Evolutionary conservation across 495 filamentous ascomycete species (phyloP), one percentile per base, ranked within the genome.

Genomic region (Cenococcum geophilum): DNA sequence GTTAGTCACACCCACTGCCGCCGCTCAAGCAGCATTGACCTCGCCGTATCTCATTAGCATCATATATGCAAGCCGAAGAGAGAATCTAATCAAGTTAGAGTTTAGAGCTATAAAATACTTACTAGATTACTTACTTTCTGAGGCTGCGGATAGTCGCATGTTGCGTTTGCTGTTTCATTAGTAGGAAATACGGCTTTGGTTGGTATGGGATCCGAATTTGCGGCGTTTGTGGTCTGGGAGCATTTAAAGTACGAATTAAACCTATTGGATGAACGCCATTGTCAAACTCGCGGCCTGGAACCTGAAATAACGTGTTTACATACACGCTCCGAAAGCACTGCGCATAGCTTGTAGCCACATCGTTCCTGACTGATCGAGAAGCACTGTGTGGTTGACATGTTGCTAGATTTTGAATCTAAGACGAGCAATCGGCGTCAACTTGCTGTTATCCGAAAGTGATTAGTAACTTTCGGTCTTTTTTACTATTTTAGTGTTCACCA

Each of bases 231-330:
- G 18, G 49, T 52, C 23, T 23, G 16, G 10, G 49, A 52, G 22
- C 49, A 52, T 32, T 52, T 20, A 23, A 52, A 52, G 23, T 52
- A 52, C 8, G 49, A 52, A 11, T 52, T 32, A 10, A 52, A 52
- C 25, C 49, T 52, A 52, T 45, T 14, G 6, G 14, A 52, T 23
- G 23, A 52, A 10, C 6, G 49, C 8, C 25, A n/a, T 10, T 51
- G 23, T 27, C 18, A 45, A 45, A 32, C 27, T 6, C 27, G 6
- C 6, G 27, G 27, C 40, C 4, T 45, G 40, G 18, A 18, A 45
- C 11, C 40, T 45, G 4, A 14, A 4, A 1, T 45, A 18, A 1
- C 40, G 12, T 14, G 11, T n/a, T n/a, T n/a, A 45, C 40, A 4
- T 45, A 45, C 40, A 45, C 40, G 40, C 21, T 3, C 8, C 49